Evolutionary conservation across 2,329 filamentous ascomycete species (phyloP).

Genomic region (Daldinia sp.): DNA sequence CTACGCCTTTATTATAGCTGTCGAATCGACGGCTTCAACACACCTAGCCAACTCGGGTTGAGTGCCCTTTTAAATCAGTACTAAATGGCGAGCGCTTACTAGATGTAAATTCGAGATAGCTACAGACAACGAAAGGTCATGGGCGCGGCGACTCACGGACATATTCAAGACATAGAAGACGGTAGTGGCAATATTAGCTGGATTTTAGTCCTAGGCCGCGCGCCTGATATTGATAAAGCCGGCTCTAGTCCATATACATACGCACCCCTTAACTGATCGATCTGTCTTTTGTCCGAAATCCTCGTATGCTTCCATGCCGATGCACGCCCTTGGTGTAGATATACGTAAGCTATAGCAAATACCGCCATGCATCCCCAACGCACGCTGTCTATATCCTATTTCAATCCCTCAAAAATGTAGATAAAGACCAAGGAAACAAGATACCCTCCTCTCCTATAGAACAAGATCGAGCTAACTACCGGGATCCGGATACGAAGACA

Average conservation of each 20-base stretch:
- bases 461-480: constrained; percentile 8
- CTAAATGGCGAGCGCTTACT: too few relatives aligned
- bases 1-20: too few relatives aligned
- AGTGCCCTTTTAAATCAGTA: too few relatives aligned
- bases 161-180: too few relatives aligned
- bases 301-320: constrained; percentile 15
- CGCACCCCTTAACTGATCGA: constrained; percentile 15
- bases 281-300: constrained; percentile 7
- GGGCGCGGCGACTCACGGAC: too few relatives aligned
- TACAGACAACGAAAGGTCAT: too few relatives aligned
- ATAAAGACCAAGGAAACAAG: constrained; percentile 10
- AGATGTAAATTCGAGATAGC: too few relatives aligned
- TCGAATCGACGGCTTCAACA: too few relatives aligned
- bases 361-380: constrained; percentile 8
- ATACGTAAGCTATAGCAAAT: constrained; percentile 23
- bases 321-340: constrained; percentile 21
- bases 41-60: too few relatives aligned
- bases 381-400: constrained; percentile 28
- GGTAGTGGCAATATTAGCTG: constrained; percentile 1
- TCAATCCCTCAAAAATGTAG: constrained; percentile 16
- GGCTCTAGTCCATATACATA: constrained; percentile 10
- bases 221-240: constrained; percentile 3
- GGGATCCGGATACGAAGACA: constrained; percentile 30
- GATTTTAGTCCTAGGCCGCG: neutral
- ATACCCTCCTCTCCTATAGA: neutral